Evolutionary conservation across 768 basidiomycete species (phyloP).

Genomic region (Boletellus ananiceps): DNA sequence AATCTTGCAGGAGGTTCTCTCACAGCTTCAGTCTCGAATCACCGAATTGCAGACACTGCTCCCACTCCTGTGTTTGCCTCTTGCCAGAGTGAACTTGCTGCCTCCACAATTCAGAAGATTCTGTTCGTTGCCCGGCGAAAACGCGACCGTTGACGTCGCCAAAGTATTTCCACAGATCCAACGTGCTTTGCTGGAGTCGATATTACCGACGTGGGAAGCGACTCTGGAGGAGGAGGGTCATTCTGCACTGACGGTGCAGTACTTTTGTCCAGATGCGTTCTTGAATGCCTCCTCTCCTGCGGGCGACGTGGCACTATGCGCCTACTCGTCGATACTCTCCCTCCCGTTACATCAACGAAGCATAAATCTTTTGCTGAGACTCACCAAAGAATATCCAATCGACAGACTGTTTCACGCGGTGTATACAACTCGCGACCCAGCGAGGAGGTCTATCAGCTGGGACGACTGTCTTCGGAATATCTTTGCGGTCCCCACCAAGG

Average conservation of each 20-base stretch:
- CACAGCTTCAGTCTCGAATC: constrained; percentile 44
- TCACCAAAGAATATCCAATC: constrained; percentile 61
- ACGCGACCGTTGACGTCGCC: constrained; percentile 18
- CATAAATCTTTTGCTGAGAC: constrained; percentile 47
- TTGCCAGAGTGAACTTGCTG: constrained; percentile 53
- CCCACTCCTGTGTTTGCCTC: constrained; percentile 52
- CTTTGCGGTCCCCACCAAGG: constrained; percentile 67
- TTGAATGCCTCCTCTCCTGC: constrained; percentile 46
- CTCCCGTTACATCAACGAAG: constrained; percentile 45
- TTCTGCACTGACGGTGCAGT: constrained; percentile 51
- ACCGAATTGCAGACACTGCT: constrained; percentile 50
- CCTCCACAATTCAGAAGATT: constrained; percentile 50
- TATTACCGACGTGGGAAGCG: constrained; percentile 67
- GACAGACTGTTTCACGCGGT: constrained; percentile 59
- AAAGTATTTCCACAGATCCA: constrained; percentile 56
- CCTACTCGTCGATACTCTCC: constrained; percentile 63
- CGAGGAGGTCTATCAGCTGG: constrained; percentile 49
- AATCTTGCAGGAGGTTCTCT: constrained; percentile 35
- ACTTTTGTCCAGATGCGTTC: constrained; percentile 68
- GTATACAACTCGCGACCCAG: constrained; percentile 29
- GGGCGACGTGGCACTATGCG: constrained; percentile 49
- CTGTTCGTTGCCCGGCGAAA: constrained; percentile 34
- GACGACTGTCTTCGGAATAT: constrained; percentile 68
- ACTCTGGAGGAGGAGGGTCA: constrained; percentile 47
- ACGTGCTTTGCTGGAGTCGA: constrained; percentile 52